phyloP scores from a whole-genome alignment of 2,329 filamentous ascomycete species.

The Daldinia sp. region DNA sequence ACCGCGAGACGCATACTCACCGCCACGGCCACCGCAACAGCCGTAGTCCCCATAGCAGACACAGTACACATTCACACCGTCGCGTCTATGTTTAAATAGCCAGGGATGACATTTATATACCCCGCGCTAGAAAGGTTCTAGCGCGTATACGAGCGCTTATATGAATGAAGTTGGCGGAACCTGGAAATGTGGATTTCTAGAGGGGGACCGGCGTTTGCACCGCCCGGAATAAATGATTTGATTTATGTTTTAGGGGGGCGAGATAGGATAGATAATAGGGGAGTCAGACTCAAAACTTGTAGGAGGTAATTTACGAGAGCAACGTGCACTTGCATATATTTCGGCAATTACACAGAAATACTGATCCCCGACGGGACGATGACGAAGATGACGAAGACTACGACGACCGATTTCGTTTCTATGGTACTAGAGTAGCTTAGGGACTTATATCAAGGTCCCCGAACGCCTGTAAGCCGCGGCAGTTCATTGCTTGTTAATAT shows the following conservation, averaged over 20 bases:
- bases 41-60: slow-evolving; percentile 53
- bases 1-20: slow-evolving; percentile 60
- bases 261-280: not conserved
- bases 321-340: too few relatives aligned
- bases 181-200: not conserved
- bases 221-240: not conserved
- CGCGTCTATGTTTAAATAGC: slow-evolving; percentile 58
- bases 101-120: not conserved
- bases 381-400: slow-evolving; percentile 34
- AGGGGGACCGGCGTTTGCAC: not conserved
- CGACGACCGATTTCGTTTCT: not conserved
- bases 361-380: too few relatives aligned
- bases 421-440: not conserved
- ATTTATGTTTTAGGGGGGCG: not conserved
- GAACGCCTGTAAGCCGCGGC: not conserved
- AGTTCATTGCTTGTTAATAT: not conserved
- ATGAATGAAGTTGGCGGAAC: not conserved
- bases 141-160: not conserved
- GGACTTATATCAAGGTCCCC: too few relatives aligned
- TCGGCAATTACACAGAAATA: too few relatives aligned
- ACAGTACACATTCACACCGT: slow-evolving; percentile 59
- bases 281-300: not conserved
- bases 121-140: not conserved
- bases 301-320: too few relatives aligned
- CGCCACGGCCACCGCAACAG: slow-evolving; percentile 54